Percentiles rank a stretch among this genome's conserved stretches.
These are phyloP conservation scores for Turnera subulata DNA, from an alignment of 345 rosid species.

Conservation along the genomic window DNA sequence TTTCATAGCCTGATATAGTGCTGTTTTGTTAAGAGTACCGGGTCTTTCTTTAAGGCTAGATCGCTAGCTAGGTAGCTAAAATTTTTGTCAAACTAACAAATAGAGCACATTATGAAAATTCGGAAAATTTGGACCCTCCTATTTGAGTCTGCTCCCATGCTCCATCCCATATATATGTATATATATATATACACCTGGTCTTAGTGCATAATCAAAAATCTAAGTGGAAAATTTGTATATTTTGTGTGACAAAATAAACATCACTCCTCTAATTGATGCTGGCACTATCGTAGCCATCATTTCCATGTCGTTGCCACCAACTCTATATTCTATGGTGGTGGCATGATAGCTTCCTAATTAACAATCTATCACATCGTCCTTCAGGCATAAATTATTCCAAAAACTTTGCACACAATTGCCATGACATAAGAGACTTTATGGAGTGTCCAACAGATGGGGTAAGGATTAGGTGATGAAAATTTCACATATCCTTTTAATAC, in stretches of 20 bases:
- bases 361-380: constrained; percentile 1
- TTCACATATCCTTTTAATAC: constrained; percentile 7
- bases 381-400: not conserved
- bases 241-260: constrained; percentile 8
- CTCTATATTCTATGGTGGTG: constrained; percentile 7
- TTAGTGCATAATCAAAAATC: no score
- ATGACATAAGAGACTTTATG: constrained; percentile 35
- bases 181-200: no score
- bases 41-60: no score
- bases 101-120: no score
- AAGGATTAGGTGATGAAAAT: constrained; percentile 35
- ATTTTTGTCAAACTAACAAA: no score
- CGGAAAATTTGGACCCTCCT: no score
- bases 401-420: not conserved
- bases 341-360: not conserved
- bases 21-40: no score
- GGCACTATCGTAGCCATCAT: constrained; percentile 28
- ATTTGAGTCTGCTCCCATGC: no score
- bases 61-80: no score
- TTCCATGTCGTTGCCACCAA: constrained; percentile 26
- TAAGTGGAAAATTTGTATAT: no score
- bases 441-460: constrained; percentile 13
- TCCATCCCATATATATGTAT: no score
- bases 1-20: no score
- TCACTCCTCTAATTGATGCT: constrained; percentile 31